Percentiles rank a stretch among this genome's conserved stretches.
phyloP scores from a whole-genome alignment of 2,329 filamentous ascomycete genomes.

The Raffaelea ambrosiae region DNA sequence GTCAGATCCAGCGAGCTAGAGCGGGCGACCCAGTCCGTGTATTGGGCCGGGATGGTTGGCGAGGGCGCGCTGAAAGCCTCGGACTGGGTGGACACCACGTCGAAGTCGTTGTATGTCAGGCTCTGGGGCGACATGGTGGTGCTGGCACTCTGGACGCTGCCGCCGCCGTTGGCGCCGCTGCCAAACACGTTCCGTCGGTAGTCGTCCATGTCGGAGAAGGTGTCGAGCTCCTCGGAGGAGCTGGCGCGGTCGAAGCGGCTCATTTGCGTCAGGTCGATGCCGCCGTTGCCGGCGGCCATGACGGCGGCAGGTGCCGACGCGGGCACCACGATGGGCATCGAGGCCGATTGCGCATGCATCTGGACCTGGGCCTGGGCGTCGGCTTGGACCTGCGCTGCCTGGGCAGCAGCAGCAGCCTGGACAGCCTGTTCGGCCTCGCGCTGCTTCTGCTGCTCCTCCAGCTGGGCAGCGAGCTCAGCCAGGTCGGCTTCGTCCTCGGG shows the following conservation, averaged over 20 bases:
- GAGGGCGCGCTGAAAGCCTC: slow-evolving; percentile 15
- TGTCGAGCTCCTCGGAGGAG: slow-evolving; percentile 47
- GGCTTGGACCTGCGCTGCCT: background rate
- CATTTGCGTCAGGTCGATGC: slow-evolving; percentile 14
- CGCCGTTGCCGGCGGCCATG: slow-evolving; percentile 14
- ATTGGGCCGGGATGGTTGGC: slow-evolving; percentile 20
- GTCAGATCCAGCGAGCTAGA: slow-evolving; percentile 25
- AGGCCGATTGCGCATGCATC: background rate
- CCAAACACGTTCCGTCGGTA: slow-evolving; percentile 42
- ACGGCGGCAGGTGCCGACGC: slow-evolving; percentile 10
- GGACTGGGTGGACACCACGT: slow-evolving; percentile 18
- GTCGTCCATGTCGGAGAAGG: slow-evolving; percentile 43
- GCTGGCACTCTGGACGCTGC: slow-evolving; percentile 23
- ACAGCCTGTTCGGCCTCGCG: slow-evolving; percentile 24
- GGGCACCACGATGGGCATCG: slow-evolving; percentile 1
- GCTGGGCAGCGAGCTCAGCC: slow-evolving; percentile 45
- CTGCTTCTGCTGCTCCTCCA: slow-evolving; percentile 38
- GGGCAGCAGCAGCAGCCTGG: slow-evolving; percentile 18
- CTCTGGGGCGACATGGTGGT: slow-evolving; percentile 47
- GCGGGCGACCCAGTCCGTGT: slow-evolving; percentile 25
- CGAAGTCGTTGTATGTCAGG: slow-evolving; percentile 37
- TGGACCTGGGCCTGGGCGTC: slow-evolving; percentile 10
- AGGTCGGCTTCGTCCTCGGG: slow-evolving; percentile 54
- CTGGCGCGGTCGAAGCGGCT: slow-evolving; percentile 38
- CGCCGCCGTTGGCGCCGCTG: slow-evolving; percentile 16